These are phyloP conservation scores for Xylaria sp. DNA, from an alignment of 2,329 filamentous ascomycete species.

Conservation along the genomic window DNA sequence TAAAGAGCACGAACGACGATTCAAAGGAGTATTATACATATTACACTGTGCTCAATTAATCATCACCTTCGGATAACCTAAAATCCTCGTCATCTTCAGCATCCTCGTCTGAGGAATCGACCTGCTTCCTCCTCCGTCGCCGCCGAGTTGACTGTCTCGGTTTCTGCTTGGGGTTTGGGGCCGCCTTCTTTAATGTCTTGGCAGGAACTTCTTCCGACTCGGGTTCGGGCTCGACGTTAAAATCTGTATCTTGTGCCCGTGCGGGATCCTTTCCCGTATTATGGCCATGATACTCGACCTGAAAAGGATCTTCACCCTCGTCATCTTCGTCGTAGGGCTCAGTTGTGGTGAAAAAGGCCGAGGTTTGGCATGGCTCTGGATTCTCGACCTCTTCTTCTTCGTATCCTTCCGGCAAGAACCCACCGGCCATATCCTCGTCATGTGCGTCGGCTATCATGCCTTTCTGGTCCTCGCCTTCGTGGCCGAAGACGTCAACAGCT, in stretches of 20 bases:
- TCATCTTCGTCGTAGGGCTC: slow-evolving; percentile 41
- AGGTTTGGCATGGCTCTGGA: slow-evolving; percentile 39
- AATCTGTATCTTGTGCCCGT: slow-evolving; percentile 13
- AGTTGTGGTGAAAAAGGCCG: slow-evolving; percentile 39
- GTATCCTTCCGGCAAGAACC: slow-evolving; percentile 61
- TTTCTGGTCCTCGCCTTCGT: slow-evolving; percentile 48
- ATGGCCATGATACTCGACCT: slow-evolving; percentile 45
- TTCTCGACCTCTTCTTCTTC: slow-evolving; percentile 38
- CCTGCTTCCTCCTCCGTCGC: slow-evolving; percentile 40
- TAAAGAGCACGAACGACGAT: background rate
- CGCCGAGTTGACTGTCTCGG: slow-evolving; percentile 40
- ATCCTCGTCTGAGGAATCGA: slow-evolving; percentile 40
- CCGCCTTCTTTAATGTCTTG: slow-evolving; percentile 36
- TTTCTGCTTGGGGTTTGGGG: slow-evolving; percentile 43
- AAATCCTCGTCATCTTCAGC: slow-evolving; percentile 41
- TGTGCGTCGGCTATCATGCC: slow-evolving; percentile 17
- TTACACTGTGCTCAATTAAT: slow-evolving; percentile 8
- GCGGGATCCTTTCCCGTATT: slow-evolving; percentile 17
- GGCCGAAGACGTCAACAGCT: slow-evolving; percentile 64
- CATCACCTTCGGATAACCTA: slow-evolving; percentile 35
- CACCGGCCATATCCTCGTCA: slow-evolving; percentile 65
- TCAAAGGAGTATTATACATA: background rate
- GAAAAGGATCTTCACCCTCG: slow-evolving; percentile 44
- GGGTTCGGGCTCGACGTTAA: slow-evolving; percentile 24
- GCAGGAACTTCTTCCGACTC: slow-evolving; percentile 33